Evolutionary conservation across 179 eudicot genomes (phyloP).

Genomic region (Vitellaria paradoxa): DNA sequence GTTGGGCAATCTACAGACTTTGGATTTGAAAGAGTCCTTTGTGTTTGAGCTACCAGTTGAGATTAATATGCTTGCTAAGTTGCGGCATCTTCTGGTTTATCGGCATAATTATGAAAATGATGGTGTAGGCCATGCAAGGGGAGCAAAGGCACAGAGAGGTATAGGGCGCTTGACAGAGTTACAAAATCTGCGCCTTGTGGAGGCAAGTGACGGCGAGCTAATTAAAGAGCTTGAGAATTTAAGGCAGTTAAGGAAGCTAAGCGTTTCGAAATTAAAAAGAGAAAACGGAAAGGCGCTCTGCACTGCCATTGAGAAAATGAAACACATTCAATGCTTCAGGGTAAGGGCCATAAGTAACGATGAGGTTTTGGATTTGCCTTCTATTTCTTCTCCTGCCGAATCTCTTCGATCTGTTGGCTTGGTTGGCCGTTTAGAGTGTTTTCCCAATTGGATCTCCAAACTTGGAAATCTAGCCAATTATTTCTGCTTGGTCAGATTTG

Average conservation of each 20-base stretch:
- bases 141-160: background rate
- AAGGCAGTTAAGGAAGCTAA: conserved; percentile 20
- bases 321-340: conserved; percentile 14
- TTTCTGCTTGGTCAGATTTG: background rate
- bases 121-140: background rate
- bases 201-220: background rate
- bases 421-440: conserved; percentile 12
- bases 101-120: no score
- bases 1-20: background rate
- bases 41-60: background rate
- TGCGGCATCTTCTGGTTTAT: background rate
- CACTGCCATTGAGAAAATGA: conserved; percentile 19
- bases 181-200: background rate
- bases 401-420: conserved; percentile 18
- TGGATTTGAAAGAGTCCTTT: background rate
- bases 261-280: conserved; percentile 8
- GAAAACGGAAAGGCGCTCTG: conserved; percentile 12
- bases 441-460: conserved; percentile 3
- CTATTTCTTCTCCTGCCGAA: conserved; percentile 11
- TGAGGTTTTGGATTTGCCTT: conserved; percentile 15
- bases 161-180: background rate
- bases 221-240: no score
- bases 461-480: background rate
- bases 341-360: background rate
- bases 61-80: background rate